These are phyloP conservation scores for Trametes versicolor DNA, from an alignment of 1,284 basidiomycete species.

Conservation along the genomic window DNA sequence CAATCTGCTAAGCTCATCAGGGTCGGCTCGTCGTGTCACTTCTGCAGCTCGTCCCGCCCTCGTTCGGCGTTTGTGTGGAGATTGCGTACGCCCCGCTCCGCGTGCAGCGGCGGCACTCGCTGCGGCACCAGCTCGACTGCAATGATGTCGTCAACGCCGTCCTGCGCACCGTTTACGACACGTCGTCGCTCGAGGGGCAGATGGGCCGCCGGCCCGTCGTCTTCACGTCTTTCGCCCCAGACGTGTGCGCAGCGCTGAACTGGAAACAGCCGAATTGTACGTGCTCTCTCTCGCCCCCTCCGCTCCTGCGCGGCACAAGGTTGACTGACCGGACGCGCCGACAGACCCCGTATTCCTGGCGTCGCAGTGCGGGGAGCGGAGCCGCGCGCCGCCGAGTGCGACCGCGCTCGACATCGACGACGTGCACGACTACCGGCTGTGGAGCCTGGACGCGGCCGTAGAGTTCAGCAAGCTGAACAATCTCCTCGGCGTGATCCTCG, in stretches of 20 bases:
- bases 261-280: constrained; percentile 99
- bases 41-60: constrained; percentile 75
- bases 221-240: constrained; percentile 90
- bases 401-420: constrained; percentile 57
- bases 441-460: constrained; percentile 90
- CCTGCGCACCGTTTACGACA: constrained; percentile 82
- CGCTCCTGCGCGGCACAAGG: neutral
- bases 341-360: constrained; percentile 96
- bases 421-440: constrained; percentile 62
- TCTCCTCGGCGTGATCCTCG: constrained; percentile 91
- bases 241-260: constrained; percentile 89
- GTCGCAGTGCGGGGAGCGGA: constrained; percentile 82
- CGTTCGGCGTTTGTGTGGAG: constrained; percentile 84
- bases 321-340: constrained; percentile 14
- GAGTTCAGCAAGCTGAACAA: constrained; percentile 96
- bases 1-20: constrained; percentile 17
- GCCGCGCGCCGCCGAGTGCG: constrained; percentile 48
- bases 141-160: constrained; percentile 88
- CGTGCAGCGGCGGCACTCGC: constrained; percentile 53
- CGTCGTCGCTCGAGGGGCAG: constrained; percentile 60
- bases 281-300: constrained; percentile 37
- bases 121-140: constrained; percentile 69
- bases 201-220: constrained; percentile 76
- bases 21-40: constrained; percentile 11
- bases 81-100: constrained; percentile 72